These are phyloP conservation scores for Darksidea phi DNA, from an alignment of 495 filamentous ascomycete genomes.

Conservation along the genomic window DNA sequence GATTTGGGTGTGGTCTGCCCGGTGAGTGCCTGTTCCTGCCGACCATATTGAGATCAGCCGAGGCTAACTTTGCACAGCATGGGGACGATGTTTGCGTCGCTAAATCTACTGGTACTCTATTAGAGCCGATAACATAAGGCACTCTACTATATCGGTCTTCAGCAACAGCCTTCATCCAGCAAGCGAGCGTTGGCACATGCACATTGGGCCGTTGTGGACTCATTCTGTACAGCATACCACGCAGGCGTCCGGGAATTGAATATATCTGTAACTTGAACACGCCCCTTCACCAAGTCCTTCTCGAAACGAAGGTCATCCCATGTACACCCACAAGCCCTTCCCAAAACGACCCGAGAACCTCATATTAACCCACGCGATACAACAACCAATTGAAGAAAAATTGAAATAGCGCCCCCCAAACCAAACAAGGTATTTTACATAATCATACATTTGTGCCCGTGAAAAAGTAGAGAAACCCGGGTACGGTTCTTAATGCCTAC, in stretches of 20 bases:
- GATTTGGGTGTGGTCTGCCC: conserved; percentile 71
- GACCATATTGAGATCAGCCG: background rate
- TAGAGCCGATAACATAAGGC: too few relatives aligned
- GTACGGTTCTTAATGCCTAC: conserved; percentile 20
- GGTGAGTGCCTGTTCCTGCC: conserved; percentile 39
- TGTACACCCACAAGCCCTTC: background rate
- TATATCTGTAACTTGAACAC: background rate
- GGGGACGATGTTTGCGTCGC: background rate
- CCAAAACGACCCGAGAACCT: background rate
- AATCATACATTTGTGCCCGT: conserved; percentile 6
- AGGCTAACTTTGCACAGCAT: background rate
- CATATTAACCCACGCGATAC: conserved; percentile 3
- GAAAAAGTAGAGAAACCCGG: conserved; percentile 3
- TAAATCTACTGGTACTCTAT: background rate
- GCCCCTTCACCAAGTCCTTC: background rate
- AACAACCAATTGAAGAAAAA: conserved; percentile 23
- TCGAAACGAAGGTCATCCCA: background rate
- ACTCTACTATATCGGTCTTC: too few relatives aligned
- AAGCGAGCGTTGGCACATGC: too few relatives aligned
- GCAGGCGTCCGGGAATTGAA: too few relatives aligned
- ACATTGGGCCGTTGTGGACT: too few relatives aligned
- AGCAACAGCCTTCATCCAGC: too few relatives aligned
- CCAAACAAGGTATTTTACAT: conserved; percentile 22
- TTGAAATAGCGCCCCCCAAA: conserved; percentile 33
- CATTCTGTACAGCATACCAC: too few relatives aligned